Conservation (phyloP, 1,139 yeast species). For the Spathaspora jeffriesii region DNA sequence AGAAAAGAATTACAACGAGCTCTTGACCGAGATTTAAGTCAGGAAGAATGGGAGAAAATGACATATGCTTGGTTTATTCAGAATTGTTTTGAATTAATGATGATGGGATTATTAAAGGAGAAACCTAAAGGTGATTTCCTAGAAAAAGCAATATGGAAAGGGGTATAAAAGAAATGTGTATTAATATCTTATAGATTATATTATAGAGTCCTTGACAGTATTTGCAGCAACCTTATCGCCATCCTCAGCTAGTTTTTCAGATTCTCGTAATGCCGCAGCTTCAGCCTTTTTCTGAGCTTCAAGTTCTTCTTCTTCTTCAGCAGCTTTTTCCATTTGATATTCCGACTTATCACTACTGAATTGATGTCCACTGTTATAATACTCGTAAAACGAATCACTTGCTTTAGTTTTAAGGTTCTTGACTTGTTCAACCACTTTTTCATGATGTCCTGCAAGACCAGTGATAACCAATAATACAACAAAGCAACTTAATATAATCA, state of each 20-base stretch:
- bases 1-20: conserved; percentile 19
- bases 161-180: conserved; percentile 20
- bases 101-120: conserved; percentile 42
- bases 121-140: conserved; percentile 46
- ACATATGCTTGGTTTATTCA: conserved; percentile 45
- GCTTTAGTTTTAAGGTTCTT: conserved; percentile 15
- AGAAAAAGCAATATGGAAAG: conserved; percentile 47
- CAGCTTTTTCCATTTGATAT: conserved; percentile 12
- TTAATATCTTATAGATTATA: too few species aligned
- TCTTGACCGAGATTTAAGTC: conserved; percentile 9
- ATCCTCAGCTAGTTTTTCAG: conserved; percentile 12
- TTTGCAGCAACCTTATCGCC: background rate
- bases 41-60: conserved; percentile 44
- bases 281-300: conserved; percentile 6
- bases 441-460: conserved; percentile 22
- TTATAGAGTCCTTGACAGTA: background rate
- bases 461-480: conserved; percentile 22
- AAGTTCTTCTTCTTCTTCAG: conserved; percentile 12
- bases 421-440: conserved; percentile 14
- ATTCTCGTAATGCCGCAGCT: background rate
- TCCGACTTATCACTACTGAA: conserved; percentile 5
- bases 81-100: conserved; percentile 39
- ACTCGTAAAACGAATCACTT: conserved; percentile 13
- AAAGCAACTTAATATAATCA: conserved; percentile 23
- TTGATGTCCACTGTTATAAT: background rate